phyloP scores from a whole-genome alignment of 768 basidiomycete genomes.

The Suillus weaverae region DNA sequence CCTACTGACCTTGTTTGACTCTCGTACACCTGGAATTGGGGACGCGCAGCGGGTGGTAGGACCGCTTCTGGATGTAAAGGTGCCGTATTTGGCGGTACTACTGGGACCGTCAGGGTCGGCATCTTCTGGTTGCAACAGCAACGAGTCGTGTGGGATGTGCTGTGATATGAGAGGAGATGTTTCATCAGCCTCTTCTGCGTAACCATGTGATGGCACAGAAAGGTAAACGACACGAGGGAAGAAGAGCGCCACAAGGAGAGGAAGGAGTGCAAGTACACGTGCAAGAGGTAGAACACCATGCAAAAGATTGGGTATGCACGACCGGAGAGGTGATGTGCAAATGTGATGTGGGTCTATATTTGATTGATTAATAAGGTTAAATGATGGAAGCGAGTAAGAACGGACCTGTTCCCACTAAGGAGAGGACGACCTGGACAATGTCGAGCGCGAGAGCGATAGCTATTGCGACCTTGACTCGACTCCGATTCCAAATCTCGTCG shows the following conservation, averaged over 20 bases:
- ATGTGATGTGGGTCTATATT: slow-evolving; percentile 19
- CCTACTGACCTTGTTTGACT: background rate
- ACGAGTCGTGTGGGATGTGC: slow-evolving; percentile 35
- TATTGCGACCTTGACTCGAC: slow-evolving; percentile 55
- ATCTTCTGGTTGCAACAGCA: slow-evolving; percentile 54
- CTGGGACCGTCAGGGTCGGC: slow-evolving; percentile 25
- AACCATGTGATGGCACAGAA: slow-evolving; percentile 33
- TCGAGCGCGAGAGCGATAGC: slow-evolving; percentile 58
- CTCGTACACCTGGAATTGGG: slow-evolving; percentile 35
- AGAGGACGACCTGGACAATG: slow-evolving; percentile 51
- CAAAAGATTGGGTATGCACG: slow-evolving; percentile 38
- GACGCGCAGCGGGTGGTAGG: slow-evolving; percentile 53
- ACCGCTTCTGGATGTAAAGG: slow-evolving; percentile 30
- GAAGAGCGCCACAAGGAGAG: slow-evolving; percentile 59
- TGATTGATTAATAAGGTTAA: background rate
- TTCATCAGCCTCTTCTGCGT: slow-evolving; percentile 19
- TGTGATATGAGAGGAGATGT: slow-evolving; percentile 30
- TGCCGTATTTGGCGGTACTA: slow-evolving; percentile 69
- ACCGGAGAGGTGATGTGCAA: slow-evolving; percentile 24
- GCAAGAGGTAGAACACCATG: slow-evolving; percentile 60
- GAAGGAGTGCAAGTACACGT: slow-evolving; percentile 61
- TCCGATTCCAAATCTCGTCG: slow-evolving; percentile 65
- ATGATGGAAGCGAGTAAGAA: slow-evolving; percentile 17
- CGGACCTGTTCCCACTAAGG: slow-evolving; percentile 37
- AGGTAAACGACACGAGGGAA: slow-evolving; percentile 68